Base-by-base conservation (phyloP, 2,329 filamentous ascomycete genomes). In the Diaporthe ampelina region DNA sequence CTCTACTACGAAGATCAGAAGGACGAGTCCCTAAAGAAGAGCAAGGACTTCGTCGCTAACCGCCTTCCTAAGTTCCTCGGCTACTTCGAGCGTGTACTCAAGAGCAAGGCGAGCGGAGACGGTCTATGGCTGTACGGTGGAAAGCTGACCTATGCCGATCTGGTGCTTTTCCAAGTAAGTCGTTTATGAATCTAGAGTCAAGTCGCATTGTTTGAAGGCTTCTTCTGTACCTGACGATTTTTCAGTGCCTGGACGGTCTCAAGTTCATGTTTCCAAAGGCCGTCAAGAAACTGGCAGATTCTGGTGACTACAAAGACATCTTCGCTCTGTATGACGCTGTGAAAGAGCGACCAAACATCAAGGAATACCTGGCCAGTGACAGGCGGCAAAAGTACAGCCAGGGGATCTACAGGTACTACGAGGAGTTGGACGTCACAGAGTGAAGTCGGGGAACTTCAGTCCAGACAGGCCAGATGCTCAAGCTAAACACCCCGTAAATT, bases 1-100 rank as follows among this genome's bases (percentile, higher is more conserved):
- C 80, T 88, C 6, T 93, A 92, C 81, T 96, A 95, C 78, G 93
- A 95, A 79, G 92, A 95, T 35, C 94, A 96, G 83, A 94, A 92
- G 81, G 84, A 86, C 0, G 94, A 94, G 80, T 86, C 91, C 21
- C 83, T 91, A 79, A 86, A 85, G 74, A 89, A 87, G 76, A 87
- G 89, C 11, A 84, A 84, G 56, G 87, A 91, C 72, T 94, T 91
- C 74, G 84, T 91, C 11, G 83, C 87, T 71, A 87, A 85, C 57
- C 86, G 94, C 1, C 85, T 95, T 43, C 93, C 94, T 24, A 95
- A 94, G 83, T 95, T 91, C 79, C 82, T 95, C 29, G 86, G 83
- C 2, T 95, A 93, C 81, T 93, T 94, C 77, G 90, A 95, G 84
- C 85, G 92, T 1, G 88, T 93, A 24, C 80, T 96, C 7, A 84